Conservation (phyloP, 495 filamentous ascomycete species). For the Daldinia childiae region DNA sequence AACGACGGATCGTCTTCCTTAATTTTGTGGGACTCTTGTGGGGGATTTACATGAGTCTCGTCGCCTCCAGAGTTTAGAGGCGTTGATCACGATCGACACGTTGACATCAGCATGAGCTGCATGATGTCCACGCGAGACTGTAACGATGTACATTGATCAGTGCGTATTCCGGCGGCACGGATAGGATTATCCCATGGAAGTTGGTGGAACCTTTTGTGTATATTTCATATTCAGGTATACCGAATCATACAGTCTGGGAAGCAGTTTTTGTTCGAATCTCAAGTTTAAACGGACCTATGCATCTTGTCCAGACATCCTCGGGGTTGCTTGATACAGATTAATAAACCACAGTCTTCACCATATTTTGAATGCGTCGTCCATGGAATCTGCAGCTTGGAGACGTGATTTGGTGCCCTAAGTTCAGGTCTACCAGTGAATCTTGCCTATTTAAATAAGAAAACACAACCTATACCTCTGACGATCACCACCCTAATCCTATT, state of each 20-base stretch:
- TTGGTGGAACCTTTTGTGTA: slow-evolving; percentile 4
- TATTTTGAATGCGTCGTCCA: background rate
- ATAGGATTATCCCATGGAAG: background rate
- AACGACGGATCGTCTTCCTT: slow-evolving; percentile 49
- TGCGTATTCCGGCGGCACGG: slow-evolving; percentile 6
- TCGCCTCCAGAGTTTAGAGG: slow-evolving; percentile 46
- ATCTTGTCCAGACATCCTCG: background rate
- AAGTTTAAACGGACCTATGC: background rate
- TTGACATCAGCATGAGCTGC: slow-evolving; percentile 16
- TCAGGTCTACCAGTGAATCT: background rate
- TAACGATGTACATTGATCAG: slow-evolving; percentile 25
- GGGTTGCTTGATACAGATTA: background rate
- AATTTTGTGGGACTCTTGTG: slow-evolving; percentile 49
- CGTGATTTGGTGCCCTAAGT: background rate
- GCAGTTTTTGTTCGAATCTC: background rate
- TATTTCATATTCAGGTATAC: slow-evolving; percentile 9
- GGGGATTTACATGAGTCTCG: slow-evolving; percentile 51
- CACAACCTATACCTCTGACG: background rate
- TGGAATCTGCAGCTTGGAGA: background rate
- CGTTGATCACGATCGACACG: slow-evolving; percentile 32
- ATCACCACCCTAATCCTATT: background rate
- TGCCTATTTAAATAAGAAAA: background rate
- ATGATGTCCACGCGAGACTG: slow-evolving; percentile 24
- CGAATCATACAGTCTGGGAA: background rate
- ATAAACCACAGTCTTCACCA: background rate